A percentile compares a stretch with the other conserved stretches of the same genome.
phyloP scores from a whole-genome alignment of 164 flowering plant genomes.

The Dillenia suffruticosa region DNA sequence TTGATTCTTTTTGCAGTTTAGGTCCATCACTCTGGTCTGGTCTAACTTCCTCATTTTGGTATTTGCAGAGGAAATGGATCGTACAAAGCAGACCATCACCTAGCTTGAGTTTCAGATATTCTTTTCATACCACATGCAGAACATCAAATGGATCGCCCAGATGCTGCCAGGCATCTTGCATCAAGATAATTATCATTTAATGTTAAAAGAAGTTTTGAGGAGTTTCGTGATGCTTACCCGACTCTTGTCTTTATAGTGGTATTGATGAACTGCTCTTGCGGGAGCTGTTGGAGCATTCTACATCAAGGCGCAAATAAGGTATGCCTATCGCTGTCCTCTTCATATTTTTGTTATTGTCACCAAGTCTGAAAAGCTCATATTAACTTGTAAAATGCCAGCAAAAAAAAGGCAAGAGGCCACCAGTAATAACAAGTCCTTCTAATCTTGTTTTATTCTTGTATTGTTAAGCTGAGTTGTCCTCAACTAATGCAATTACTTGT shows the following conservation, averaged over 20 bases:
- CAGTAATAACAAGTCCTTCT: neutral
- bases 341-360: neutral
- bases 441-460: neutral
- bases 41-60: neutral
- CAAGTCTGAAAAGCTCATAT: neutral
- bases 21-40: neutral
- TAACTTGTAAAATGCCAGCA: neutral
- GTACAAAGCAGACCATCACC: slow-evolving; percentile 87
- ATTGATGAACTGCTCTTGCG: slow-evolving; percentile 99
- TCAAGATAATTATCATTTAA: slow-evolving; percentile 58
- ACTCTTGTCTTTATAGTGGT: slow-evolving; percentile 48
- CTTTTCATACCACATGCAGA: slow-evolving; percentile 97
- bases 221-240: neutral
- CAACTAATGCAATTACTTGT: slow-evolving; percentile 19
- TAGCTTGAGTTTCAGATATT: slow-evolving; percentile 85
- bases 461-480: slow-evolving; percentile 62
- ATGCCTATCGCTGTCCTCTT: slow-evolving; percentile 1
- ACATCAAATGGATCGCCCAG: slow-evolving; percentile 96
- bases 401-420: no score
- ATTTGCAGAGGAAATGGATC: slow-evolving; percentile 75
- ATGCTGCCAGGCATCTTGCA: slow-evolving; percentile 98
- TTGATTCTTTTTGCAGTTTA: neutral
- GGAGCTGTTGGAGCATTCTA: slow-evolving; percentile 97
- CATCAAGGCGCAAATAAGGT: slow-evolving; percentile 99
- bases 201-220: neutral